A percentile compares a stretch with the other conserved stretches of the same genome.
These are phyloP conservation scores for Chrysoporthe cubensis DNA, from an alignment of 2,329 filamentous ascomycete species.

Conservation along the genomic window DNA sequence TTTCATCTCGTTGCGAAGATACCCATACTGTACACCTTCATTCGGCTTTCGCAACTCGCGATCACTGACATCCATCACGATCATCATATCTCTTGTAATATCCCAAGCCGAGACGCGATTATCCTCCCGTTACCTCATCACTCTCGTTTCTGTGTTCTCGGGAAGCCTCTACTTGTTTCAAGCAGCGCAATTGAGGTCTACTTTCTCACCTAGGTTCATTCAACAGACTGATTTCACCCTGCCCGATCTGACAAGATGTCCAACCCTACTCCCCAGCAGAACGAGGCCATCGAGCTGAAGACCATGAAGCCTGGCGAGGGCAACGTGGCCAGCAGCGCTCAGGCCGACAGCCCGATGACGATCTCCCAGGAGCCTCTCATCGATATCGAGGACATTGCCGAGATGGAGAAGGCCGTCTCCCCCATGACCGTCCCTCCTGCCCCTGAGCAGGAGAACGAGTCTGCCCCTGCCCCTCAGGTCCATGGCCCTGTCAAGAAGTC, in stretches of 20 bases:
- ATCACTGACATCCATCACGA: background rate
- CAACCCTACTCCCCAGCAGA: background rate
- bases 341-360: background rate
- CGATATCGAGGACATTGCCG: background rate
- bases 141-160: background rate
- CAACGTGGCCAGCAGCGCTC: background rate
- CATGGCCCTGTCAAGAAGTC: background rate
- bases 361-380: constrained; percentile 10
- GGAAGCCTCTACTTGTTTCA: background rate
- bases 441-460: background rate
- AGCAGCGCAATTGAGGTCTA: constrained; percentile 4
- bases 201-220: constrained; percentile 11
- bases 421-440: background rate
- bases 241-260: background rate
- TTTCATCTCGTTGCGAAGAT: constrained; percentile 11
- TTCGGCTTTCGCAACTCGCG: constrained; percentile 7
- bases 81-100: constrained; percentile 16
- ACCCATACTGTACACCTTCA: constrained; percentile 10
- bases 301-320: constrained; percentile 1
- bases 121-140: background rate
- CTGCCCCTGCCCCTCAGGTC: background rate
- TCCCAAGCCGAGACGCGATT: background rate
- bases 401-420: constrained; percentile 8
- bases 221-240: background rate
- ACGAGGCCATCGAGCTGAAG: constrained; percentile 9